Evolutionary conservation across 208 protist species (phyloP), one percentile per base, ranked within the genome.

Genomic region (Phytomonas sp.): DNA sequence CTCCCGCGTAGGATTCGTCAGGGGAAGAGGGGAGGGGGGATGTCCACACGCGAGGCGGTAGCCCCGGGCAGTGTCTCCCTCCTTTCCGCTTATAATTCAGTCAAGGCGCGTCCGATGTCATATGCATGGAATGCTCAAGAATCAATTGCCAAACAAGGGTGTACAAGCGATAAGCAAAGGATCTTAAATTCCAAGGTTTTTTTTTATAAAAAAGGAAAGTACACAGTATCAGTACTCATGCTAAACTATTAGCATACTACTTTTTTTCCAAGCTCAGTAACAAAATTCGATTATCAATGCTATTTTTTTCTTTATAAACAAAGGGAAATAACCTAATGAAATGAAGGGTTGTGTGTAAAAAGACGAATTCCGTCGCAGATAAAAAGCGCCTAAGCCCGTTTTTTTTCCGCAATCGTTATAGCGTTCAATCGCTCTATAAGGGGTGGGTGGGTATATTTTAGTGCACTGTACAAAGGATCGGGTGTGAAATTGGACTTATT

Each of bases 371-470:
- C 10, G 40, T 19, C 2, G 40, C 6, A 23, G 19, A 19, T 19
- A 23, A 49, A 49, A 49, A 8, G 63, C n/a, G 30, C 19, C 49
- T 70, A 81, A 29, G 62, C 49, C 7, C 49, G 49, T 63, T 89
- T 92, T 62, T 83, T 88, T 26, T 79, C 61, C 61, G 76, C 77
- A 7, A 30, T 70, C 12, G 87, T 81, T 31, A 97, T 86, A 2
- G 87, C 86, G 34, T 62, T 74, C 19, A 96, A 32, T 16, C 93
- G 86, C 76, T 97, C 88, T 34, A 78, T 40, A 36, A 88, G 64
- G 1, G 87, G 76, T 14, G 93, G 93, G 68, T 97, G 93, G 23
- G 62, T 82, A 74, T 90, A 83, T 52, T 81, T 81, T 23, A 93
- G 82, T 30, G 82, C 81, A 8, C 82, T 77, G 72, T 85, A 94